Conservation (phyloP, 495 filamentous ascomycete genomes). For the Podospora didyma region DNA sequence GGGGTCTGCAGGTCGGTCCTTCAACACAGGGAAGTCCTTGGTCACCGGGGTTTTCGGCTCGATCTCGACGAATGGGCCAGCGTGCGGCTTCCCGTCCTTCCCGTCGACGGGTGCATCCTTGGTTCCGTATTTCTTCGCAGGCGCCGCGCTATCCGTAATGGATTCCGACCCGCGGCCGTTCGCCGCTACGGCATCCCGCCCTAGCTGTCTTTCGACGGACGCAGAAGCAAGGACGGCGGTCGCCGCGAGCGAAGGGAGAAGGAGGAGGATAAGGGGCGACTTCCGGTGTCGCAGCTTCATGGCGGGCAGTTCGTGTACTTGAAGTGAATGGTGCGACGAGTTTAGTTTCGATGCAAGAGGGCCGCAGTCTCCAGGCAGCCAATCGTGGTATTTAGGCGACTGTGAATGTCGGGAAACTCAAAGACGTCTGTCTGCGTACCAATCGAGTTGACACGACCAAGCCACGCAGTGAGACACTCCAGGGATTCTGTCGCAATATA, state of each 20-base stretch:
- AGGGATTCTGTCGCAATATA: not conserved
- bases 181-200: slow-evolving; percentile 13
- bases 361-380: too few relatives aligned
- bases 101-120: slow-evolving; percentile 93
- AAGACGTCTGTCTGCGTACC: too few relatives aligned
- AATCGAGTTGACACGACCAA: not conserved
- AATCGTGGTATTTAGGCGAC: too few relatives aligned
- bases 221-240: slow-evolving; percentile 28
- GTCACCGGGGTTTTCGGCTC: slow-evolving; percentile 36
- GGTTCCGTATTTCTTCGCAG: slow-evolving; percentile 53
- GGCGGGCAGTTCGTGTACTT: slow-evolving; percentile 11
- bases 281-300: slow-evolving; percentile 40
- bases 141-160: slow-evolving; percentile 13
- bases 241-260: slow-evolving; percentile 41
- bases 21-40: slow-evolving; percentile 42
- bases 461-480: not conserved
- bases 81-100: slow-evolving; percentile 91
- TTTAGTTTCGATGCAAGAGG: not conserved
- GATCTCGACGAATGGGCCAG: slow-evolving; percentile 79
- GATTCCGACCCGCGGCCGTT: slow-evolving; percentile 3
- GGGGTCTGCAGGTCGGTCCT: slow-evolving; percentile 44
- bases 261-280: slow-evolving; percentile 40
- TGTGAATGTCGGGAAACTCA: not conserved
- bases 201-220: slow-evolving; percentile 13
- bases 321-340: not conserved